These are phyloP conservation scores for Erodium moschatum DNA, from an alignment of 441 rosid species.

Conservation along the genomic window DNA sequence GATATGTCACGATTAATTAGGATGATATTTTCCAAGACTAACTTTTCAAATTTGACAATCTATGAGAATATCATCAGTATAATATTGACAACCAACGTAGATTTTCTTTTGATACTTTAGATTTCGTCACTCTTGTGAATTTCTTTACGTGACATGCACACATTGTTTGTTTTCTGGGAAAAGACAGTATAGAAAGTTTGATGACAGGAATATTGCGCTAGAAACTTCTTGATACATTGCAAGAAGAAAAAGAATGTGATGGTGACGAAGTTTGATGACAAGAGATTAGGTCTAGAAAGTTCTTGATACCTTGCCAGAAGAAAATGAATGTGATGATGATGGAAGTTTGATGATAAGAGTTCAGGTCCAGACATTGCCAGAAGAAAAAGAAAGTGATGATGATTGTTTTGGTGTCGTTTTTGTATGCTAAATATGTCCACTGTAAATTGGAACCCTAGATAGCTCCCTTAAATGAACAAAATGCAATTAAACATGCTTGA, in stretches of 20 bases:
- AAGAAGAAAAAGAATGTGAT: neutral
- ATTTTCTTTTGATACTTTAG: neutral
- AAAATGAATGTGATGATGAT: too few species aligned
- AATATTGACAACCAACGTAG: neutral
- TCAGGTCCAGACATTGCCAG: too few species aligned
- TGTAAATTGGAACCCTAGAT: neutral
- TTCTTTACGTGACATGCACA: neutral
- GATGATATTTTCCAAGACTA: neutral
- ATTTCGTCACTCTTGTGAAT: conserved; percentile 2
- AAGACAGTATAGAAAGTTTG: neutral
- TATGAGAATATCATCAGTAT: neutral
- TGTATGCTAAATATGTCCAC: neutral
- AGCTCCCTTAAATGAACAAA: too few species aligned
- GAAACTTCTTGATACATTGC: neutral
- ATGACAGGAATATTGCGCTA: conserved; percentile 1
- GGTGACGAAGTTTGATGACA: neutral
- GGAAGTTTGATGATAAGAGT: too few species aligned
- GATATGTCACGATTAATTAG: neutral
- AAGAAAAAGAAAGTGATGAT: too few species aligned
- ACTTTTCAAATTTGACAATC: neutral
- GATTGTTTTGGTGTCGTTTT: neutral
- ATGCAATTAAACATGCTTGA: too few species aligned
- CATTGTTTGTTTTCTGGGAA: neutral
- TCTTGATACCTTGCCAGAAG: neutral
- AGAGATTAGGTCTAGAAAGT: neutral